Base-by-base conservation (phyloP, 768 basidiomycete species). In the Crucibulum laeve region DNA sequence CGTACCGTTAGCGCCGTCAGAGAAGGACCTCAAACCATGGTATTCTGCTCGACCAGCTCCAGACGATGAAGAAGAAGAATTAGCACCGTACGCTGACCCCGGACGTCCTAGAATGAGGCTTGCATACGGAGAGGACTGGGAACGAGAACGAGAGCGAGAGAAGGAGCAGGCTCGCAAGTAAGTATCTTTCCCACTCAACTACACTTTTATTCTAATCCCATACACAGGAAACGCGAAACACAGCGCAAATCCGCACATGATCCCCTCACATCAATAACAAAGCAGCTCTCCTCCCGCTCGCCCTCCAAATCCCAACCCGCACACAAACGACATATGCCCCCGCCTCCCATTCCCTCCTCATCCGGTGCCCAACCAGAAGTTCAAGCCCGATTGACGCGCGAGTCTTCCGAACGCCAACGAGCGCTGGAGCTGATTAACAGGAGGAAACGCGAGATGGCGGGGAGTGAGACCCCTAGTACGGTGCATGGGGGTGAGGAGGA, bases 1-100 rank as follows among this genome's bases (percentile, higher is more conserved):
- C 14, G 59, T 89, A 5, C 70, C 86, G 1, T 68, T 91, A 4
- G 88, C 84, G 1, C 90, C 90, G 0, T 75, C 79, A 3, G 75
- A 70, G 4, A 84, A 88, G 53, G 90, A 92, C 48, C 74, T 89
- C 8, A 82, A 79, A 18, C 88, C 89, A 4, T 92, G 89, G 89
- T 92, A 92, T 58, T 73, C 73, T 13, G 53, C 4, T 21, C 48
- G 8, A 53, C 61, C 40, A 56, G 65, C 34, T 49, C 53, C 60
- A 4, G 26, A 53, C 23, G 49, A 50, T 3, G 47, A 60, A 11
- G 64, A n/a, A n/a, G n/a, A n/a, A n/a, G n/a, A n/a, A n/a, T n/a
- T n/a, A n/a, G n/a, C n/a, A n/a, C n/a, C n/a, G n/a, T n/a, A n/a
- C n/a, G n/a, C n/a, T n/a, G n/a, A n/a, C n/a, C n/a, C n/a, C n/a